Evolutionary conservation across 345 rosid genomes (phyloP), one percentile per base, ranked within the genome.

Genomic region (Gossypium bickii): DNA sequence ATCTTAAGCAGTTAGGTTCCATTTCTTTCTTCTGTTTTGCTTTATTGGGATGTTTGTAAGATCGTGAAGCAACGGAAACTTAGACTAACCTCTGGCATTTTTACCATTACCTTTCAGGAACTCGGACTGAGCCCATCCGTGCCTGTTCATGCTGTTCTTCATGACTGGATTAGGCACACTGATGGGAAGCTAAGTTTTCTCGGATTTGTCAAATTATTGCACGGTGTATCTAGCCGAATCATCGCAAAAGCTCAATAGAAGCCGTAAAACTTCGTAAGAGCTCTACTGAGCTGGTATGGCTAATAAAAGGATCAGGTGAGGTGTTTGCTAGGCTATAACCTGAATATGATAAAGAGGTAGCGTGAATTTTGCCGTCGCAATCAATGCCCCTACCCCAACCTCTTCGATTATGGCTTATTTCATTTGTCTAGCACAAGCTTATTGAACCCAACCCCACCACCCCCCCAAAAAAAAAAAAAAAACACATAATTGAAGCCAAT

Each of bases 171-270:
- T 66, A 87, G 98, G 78, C 98, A 95, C 70, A 85, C 93, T 0
- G 99, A 95, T 84, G 99, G 99, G 58, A 91, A 95, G 82, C 89
- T 95, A 67, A 95, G 99, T 80, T 95, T 93, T 81, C 90, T 85
- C 0, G 98, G 99, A 20, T 95, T 93, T 77, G 87, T 93, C 67
- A 95, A 93, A 78, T 78, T 95, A 85, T 78, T 95, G 80, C 98
- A 90, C 67, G 98, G 99, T 48, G 83, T 86, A 29, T 89, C 99
- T 0, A 89, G 92, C 77, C 90, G 97, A 58, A 75, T 78, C 18
- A 70, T 88, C n/a, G 77, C 79, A 10, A 90, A 88, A 83, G 83
- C 84, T 78, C 88, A 80, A 67, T 88, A 84, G 79, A 72, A 71
- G 76, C 65, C 58, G 73, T 72, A 66, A 48, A 71, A 72, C 58